Evolutionary conservation across 2,329 filamentous ascomycete species (phyloP), one percentile per base, ranked within the genome.

Genomic region (Neofusicoccum kwambonambiense): DNA sequence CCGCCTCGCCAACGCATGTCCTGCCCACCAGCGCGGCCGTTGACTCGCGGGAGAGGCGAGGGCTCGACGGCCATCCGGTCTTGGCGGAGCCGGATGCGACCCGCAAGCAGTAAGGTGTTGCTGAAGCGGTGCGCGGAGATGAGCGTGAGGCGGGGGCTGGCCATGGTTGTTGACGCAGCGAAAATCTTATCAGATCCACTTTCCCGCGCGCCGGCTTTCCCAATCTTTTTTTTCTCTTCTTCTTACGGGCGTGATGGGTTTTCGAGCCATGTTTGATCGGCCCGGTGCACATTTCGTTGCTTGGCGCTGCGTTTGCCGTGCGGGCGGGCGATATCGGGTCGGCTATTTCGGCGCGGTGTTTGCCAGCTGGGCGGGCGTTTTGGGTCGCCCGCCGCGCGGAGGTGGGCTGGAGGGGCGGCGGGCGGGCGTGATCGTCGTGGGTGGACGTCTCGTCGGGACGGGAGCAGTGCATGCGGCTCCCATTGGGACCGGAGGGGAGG

Each of bases 181-280:
- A 19, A 11, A 61, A 61, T 61, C 57, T 61, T 49, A 61, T 61
- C 57, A 61, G 57, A 61, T 61, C 42, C 57, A 61, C 57, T 27
- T 8, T 37, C 4, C 41, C 56, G 37, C 17, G 41, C 27, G 19
- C 19, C 19, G 19, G 19, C 19, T 3, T 3, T 22, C 19, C 19
- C 19, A 22, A 22, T 22, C n/a, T 22, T 22, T 22, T 22, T 22
- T 3, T 22, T 22, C 27, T 31, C 5, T 42, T 6, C 13, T 12
- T 41, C 27, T 41, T 19, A 13, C 7, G 45, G n/a, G 9, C 17
- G 19, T 13, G 9, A 22, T 27, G 35, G 35, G 17, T 34, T 44
- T 44, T 22, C 19, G 19, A 22, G 19, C 19, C 19, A 22, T 22
- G 19, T 44, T 34, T 7, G 13, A 4, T 15, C 27, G 8, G 37